phyloP scores from a whole-genome alignment of 2,329 filamentous ascomycete genomes.

The Lasiodiplodia sp. region DNA sequence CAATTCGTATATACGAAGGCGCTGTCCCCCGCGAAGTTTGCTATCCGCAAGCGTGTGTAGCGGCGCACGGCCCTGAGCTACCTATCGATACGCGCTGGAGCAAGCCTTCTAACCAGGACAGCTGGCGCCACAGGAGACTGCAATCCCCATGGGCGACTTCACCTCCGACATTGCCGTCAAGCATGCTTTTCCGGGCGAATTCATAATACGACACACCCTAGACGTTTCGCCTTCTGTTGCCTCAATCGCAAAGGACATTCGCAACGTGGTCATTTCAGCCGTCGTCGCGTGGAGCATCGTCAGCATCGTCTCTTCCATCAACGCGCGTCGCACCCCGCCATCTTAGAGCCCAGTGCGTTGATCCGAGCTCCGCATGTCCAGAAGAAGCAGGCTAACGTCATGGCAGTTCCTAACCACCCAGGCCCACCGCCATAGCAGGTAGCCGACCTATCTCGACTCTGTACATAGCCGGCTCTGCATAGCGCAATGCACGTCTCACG shows the following conservation, averaged over 20 bases:
- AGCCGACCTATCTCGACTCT: slow-evolving; percentile 5
- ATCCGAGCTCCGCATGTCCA: slow-evolving; percentile 34
- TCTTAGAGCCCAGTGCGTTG: slow-evolving; percentile 30
- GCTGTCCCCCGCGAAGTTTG: neutral
- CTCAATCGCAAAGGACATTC: slow-evolving; percentile 59
- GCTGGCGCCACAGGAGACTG: slow-evolving; percentile 24
- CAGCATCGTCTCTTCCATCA: slow-evolving; percentile 39
- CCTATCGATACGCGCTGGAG: slow-evolving; percentile 23
- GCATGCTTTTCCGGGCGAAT: slow-evolving; percentile 28
- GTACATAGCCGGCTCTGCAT: slow-evolving; percentile 31
- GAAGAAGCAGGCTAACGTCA: slow-evolving; percentile 1
- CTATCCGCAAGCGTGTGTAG: slow-evolving; percentile 2
- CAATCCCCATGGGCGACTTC: slow-evolving; percentile 23
- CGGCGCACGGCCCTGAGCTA: slow-evolving; percentile 19
- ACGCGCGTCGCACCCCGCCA: slow-evolving; percentile 6
- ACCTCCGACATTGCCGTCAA: slow-evolving; percentile 28
- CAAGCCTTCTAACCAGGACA: slow-evolving; percentile 18
- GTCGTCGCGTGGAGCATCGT: slow-evolving; percentile 56
- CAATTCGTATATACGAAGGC: neutral
- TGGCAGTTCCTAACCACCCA: neutral
- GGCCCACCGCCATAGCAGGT: neutral
- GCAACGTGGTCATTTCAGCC: slow-evolving; percentile 58
- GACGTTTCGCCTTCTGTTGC: slow-evolving; percentile 59
- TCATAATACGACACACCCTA: slow-evolving; percentile 60
- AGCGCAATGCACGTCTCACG: slow-evolving; percentile 43